phyloP scores from a whole-genome alignment of 2,329 filamentous ascomycete species.

The Xylaria sp. region DNA sequence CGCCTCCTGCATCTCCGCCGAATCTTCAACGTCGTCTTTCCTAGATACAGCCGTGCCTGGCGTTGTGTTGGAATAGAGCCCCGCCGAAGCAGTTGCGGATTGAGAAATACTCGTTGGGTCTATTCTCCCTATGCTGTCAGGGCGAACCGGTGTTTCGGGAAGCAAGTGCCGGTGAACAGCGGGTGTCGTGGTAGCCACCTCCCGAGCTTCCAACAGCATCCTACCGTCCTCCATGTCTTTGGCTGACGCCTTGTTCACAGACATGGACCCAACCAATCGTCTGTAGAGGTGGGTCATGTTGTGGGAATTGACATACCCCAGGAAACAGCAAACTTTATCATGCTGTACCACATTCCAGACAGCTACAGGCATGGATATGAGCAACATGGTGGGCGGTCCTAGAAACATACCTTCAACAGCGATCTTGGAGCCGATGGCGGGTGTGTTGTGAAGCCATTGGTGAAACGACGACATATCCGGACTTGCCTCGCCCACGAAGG shows the following conservation, averaged over 20 bases:
- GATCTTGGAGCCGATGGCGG: conserved; percentile 62
- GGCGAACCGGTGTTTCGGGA: conserved; percentile 41
- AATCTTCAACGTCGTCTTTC: conserved; percentile 62
- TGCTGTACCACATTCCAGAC: conserved; percentile 70
- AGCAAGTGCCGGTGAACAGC: conserved; percentile 38
- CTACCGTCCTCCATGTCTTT: conserved; percentile 63
- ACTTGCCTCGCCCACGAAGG: conserved; percentile 68
- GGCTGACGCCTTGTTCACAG: conserved; percentile 51
- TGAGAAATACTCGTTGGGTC: conserved; percentile 38
- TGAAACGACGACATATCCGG: conserved; percentile 70
- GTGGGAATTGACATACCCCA: conserved; percentile 69
- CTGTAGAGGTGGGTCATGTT: conserved; percentile 71
- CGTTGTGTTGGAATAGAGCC: conserved; percentile 35
- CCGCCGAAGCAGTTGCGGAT: conserved; percentile 30
- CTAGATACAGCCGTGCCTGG: conserved; percentile 41
- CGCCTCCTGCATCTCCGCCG: conserved; percentile 72
- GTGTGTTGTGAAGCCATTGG: conserved; percentile 67
- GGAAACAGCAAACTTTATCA: conserved; percentile 69
- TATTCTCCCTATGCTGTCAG: conserved; percentile 33
- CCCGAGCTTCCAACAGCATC: conserved; percentile 60
- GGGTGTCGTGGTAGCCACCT: conserved; percentile 49
- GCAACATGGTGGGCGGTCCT: conserved; percentile 68
- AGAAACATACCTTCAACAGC: conserved; percentile 71
- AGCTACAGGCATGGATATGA: conserved; percentile 68
- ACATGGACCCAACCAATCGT: conserved; percentile 56